Evolutionary conservation across 2,329 filamentous ascomycete species (phyloP), one percentile per base, ranked within the genome.

Genomic region (Calonectria pseudoturangicola): DNA sequence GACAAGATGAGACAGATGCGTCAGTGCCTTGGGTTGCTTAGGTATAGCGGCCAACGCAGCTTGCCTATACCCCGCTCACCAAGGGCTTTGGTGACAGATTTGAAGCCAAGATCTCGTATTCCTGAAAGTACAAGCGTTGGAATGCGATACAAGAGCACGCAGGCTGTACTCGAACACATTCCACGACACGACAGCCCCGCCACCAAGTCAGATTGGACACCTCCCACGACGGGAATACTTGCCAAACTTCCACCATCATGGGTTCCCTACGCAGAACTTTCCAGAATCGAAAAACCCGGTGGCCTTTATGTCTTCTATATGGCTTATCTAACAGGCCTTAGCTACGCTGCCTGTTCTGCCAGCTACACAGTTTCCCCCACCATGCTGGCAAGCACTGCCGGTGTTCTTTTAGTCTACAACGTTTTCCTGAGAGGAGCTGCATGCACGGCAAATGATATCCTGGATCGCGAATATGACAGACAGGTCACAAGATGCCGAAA

Each of bases 371-470:
- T 15, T 58, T 58, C 51, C 18, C 30, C 51, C 15, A 9, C n/a
- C 6, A 25, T 36, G 10, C 30, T 58, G 33, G 51, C n/a, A 8
- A n/a, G 30, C 28, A 58, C 51, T 13, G 51, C 30, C 4, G 51
- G 51, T 5, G 51, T 21, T 30, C 36, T 58, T 12, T 25, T 39
- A 13, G 51, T 39, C 18, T 58, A 25, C 33, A 58, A 58, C 8
- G 7, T 58, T 13, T 58, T 58, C n/a, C 21, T 58, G 33, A 58
- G 51, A 58, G 51, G 51, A 5, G 51, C 51, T 6, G 30, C 51
- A 25, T 58, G 51, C 51, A 58, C 51, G 10, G 30, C 51, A 13
- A 58, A 58, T 30, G 51, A 58, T n/a, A 58, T 58, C n/a, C n/a
- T 58, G 30, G 51, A 58, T 21, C 18, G 51, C 3, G 18, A 58